Percentiles rank a stretch among this genome's conserved stretches.
These are phyloP conservation scores for Penicillium olsonii DNA, from an alignment of 2,329 filamentous ascomycete genomes.

Conservation along the genomic window DNA sequence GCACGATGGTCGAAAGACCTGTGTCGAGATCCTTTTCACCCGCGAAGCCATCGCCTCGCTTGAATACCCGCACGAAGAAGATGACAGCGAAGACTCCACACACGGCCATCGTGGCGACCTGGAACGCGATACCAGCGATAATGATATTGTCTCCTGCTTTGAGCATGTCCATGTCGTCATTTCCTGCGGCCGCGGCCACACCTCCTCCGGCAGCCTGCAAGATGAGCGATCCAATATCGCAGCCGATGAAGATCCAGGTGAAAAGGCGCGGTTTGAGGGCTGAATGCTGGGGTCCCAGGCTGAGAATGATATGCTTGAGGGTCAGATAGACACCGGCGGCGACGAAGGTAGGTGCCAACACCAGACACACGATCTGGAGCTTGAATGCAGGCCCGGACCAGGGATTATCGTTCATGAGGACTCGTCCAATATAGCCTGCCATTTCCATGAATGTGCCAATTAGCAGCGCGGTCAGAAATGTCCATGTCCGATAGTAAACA, in stretches of 20 bases:
- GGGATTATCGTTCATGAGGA: slow-evolving; percentile 56
- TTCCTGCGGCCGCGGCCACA: slow-evolving; percentile 54
- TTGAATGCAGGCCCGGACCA: slow-evolving; percentile 54
- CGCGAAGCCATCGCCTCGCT: slow-evolving; percentile 25
- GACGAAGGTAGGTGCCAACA: slow-evolving; percentile 59
- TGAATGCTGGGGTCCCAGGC: slow-evolving; percentile 54
- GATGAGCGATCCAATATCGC: slow-evolving; percentile 60
- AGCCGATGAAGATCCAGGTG: slow-evolving; percentile 62
- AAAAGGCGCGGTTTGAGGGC: slow-evolving; percentile 53
- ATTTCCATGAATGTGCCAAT: slow-evolving; percentile 54
- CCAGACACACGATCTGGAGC: slow-evolving; percentile 57
- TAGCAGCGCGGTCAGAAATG: slow-evolving; percentile 53
- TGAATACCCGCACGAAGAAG: slow-evolving; percentile 46
- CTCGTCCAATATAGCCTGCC: slow-evolving; percentile 58
- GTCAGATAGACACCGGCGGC: slow-evolving; percentile 59
- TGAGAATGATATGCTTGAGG: slow-evolving; percentile 59
- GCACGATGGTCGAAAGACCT: slow-evolving; percentile 15
- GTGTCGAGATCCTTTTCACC: slow-evolving; percentile 32
- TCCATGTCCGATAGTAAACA: slow-evolving; percentile 56
- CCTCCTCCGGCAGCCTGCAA: slow-evolving; percentile 61
- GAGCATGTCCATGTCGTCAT: slow-evolving; percentile 37
- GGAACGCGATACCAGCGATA: slow-evolving; percentile 59
- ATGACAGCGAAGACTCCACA: slow-evolving; percentile 43
- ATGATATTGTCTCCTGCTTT: slow-evolving; percentile 57
- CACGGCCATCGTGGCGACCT: slow-evolving; percentile 53